These are phyloP conservation scores for Aspergillus calidoustus DNA, from an alignment of 2,329 filamentous ascomycete species.

Conservation along the genomic window DNA sequence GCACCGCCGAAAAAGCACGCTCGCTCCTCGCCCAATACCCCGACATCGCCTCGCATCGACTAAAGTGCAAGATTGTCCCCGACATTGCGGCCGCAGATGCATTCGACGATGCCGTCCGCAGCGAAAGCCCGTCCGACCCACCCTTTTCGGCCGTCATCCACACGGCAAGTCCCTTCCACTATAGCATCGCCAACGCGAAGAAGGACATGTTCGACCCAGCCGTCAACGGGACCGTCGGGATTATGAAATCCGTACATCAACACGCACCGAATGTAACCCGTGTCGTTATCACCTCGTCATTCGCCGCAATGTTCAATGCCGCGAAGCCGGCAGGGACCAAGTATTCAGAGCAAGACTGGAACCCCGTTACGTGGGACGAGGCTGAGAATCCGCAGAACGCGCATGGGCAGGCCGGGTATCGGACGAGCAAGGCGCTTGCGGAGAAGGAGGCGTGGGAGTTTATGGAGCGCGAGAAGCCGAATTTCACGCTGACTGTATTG, in stretches of 20 bases:
- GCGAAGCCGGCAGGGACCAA: conserved; percentile 25
- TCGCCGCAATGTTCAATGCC: conserved; percentile 62
- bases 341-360: conserved; percentile 37
- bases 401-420: conserved; percentile 27
- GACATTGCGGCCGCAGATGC: conserved; percentile 67
- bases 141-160: conserved; percentile 73
- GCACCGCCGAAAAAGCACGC: conserved; percentile 61
- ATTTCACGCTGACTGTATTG: conserved; percentile 62
- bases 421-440: conserved; percentile 54
- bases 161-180: conserved; percentile 72
- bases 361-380: conserved; percentile 40
- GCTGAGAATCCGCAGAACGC: conserved; percentile 29
- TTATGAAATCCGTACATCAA: conserved; percentile 62
- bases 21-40: conserved; percentile 58
- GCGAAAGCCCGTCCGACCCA: conserved; percentile 49
- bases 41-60: conserved; percentile 51
- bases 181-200: conserved; percentile 56
- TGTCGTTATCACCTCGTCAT: conserved; percentile 70
- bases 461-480: conserved; percentile 54
- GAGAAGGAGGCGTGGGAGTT: conserved; percentile 67
- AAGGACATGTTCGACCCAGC: conserved; percentile 44
- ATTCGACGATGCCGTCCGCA: conserved; percentile 62
- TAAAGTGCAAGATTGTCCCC: conserved; percentile 66
- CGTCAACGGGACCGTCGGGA: conserved; percentile 62
- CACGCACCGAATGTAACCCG: conserved; percentile 66